Conservation (phyloP, 768 basidiomycete species). For the Naganishia kalamii region DNA sequence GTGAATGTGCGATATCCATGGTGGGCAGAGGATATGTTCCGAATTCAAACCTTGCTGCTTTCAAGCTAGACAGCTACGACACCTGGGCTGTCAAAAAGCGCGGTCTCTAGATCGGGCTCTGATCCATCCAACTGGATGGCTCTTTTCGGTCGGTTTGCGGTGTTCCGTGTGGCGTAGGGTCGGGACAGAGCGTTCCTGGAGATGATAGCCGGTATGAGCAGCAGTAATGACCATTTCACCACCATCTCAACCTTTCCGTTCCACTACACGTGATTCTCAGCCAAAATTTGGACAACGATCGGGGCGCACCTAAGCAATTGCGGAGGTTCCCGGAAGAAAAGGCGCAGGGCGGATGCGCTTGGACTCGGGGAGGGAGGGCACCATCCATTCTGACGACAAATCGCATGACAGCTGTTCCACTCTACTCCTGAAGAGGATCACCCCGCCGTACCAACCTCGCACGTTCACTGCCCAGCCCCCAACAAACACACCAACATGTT, state of each 20-base stretch:
- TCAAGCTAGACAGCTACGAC: conserved; percentile 3
- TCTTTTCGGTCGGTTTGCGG: background rate
- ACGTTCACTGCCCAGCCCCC: background rate
- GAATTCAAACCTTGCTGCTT: background rate
- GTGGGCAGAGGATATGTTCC: background rate
- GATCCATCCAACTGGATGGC: conserved; percentile 14
- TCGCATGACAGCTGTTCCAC: conserved; percentile 1
- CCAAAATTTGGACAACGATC: background rate
- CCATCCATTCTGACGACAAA: background rate
- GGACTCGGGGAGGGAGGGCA: background rate
- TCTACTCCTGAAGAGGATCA: background rate
- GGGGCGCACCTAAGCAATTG: background rate
- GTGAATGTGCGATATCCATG: conserved; percentile 82
- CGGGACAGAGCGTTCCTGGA: background rate
- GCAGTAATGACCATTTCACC: background rate
- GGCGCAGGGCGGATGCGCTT: background rate
- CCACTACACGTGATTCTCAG: background rate
- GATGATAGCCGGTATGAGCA: background rate
- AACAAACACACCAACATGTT: conserved; percentile 13
- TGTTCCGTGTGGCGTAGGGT: background rate
- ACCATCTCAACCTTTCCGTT: background rate
- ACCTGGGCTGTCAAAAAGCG: conserved; percentile 10
- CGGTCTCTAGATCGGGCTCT: background rate
- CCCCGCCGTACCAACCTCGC: background rate
- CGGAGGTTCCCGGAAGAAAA: background rate